Conservation (phyloP, 2,329 filamentous ascomycete genomes). For the Neoascochyta sp. region DNA sequence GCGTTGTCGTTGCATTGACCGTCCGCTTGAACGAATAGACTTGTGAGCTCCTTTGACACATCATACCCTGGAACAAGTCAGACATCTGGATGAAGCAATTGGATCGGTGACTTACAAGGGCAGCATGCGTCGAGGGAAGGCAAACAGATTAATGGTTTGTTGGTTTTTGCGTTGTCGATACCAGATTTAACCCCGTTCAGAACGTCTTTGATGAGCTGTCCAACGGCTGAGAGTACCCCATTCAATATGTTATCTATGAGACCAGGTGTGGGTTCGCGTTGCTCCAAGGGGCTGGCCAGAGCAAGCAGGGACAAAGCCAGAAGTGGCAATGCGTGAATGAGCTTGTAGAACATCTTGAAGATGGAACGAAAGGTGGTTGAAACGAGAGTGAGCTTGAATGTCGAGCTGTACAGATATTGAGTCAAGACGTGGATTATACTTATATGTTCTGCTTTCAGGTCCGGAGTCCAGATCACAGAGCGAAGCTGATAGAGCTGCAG, state of each 20-base stretch:
- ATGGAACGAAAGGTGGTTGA: background rate
- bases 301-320: slow-evolving; percentile 13
- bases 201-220: slow-evolving; percentile 27
- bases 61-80: slow-evolving; percentile 26
- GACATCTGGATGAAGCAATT: slow-evolving; percentile 1
- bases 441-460: no score
- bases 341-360: slow-evolving; percentile 16
- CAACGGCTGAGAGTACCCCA: slow-evolving; percentile 14
- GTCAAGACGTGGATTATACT: no score
- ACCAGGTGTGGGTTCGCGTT: slow-evolving; percentile 17
- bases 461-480: no score
- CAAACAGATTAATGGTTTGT: slow-evolving; percentile 21
- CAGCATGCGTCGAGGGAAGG: slow-evolving; percentile 28
- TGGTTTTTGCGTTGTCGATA: slow-evolving; percentile 17
- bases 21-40: slow-evolving; percentile 19
- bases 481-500: no score
- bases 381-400: background rate
- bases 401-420: no score
- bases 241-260: slow-evolving; percentile 24
- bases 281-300: slow-evolving; percentile 20
- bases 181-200: slow-evolving; percentile 25
- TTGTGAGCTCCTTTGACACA: slow-evolving; percentile 29
- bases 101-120: slow-evolving; percentile 24
- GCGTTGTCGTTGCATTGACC: slow-evolving; percentile 35
- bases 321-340: slow-evolving; percentile 13